Percentiles rank a stretch among this genome's conserved stretches.
Conservation (phyloP, 257 asterid genomes). For the Salvia miltiorrhiza region DNA sequence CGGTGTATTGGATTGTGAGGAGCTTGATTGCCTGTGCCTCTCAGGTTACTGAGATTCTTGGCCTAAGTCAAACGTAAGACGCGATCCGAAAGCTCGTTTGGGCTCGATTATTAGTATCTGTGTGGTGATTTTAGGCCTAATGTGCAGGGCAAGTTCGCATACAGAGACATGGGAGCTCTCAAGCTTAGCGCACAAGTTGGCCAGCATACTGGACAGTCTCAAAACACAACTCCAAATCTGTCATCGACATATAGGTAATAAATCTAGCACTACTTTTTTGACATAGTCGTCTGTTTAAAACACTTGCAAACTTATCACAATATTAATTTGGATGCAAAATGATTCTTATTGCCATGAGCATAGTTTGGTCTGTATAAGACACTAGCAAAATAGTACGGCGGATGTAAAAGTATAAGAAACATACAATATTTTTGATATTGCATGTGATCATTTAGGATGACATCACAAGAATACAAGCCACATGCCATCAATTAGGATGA, state of each 20-base stretch:
- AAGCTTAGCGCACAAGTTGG: slow-evolving; percentile 51
- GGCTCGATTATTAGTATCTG: not conserved
- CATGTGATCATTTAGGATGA: too few relatives aligned
- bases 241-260: slow-evolving; percentile 51
- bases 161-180: slow-evolving; percentile 78
- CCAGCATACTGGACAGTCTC: slow-evolving; percentile 53
- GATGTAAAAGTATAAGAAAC: too few relatives aligned
- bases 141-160: slow-evolving; percentile 43
- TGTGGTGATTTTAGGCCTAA: not conserved
- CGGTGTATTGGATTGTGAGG: slow-evolving; percentile 72
- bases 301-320: too few relatives aligned
- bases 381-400: too few relatives aligned
- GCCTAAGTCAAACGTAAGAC: slow-evolving; percentile 51
- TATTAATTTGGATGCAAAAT: too few relatives aligned
- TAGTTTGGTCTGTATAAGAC: too few relatives aligned
- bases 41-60: slow-evolving; percentile 48
- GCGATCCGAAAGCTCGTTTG: not conserved
- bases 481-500: too few relatives aligned
- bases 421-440: too few relatives aligned
- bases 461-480: too few relatives aligned
- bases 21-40: slow-evolving; percentile 68
- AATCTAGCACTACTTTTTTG: not conserved
- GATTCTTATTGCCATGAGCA: too few relatives aligned
- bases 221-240: slow-evolving; percentile 48
- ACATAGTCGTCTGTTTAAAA: too few relatives aligned